Conservation (phyloP, 345 rosid genomes). For the Citrus maxima region DNA sequence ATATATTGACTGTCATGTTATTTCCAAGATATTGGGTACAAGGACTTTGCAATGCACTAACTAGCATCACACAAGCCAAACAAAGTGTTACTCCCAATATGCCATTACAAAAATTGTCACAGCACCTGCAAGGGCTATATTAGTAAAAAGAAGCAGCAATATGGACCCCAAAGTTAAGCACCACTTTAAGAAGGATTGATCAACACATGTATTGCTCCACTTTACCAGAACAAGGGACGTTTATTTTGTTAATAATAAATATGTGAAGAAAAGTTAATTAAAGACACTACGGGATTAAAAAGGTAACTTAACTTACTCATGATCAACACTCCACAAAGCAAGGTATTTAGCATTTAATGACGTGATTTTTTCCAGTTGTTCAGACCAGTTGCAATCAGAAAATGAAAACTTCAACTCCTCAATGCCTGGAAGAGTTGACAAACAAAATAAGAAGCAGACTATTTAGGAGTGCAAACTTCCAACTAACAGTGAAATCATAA, state of each 20-base stretch:
- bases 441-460: slow-evolving; percentile 3
- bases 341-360: slow-evolving; percentile 62
- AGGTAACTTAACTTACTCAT: slow-evolving; percentile 47
- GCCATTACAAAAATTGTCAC: not conserved
- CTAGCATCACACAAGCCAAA: not conserved
- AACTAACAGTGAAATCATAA: slow-evolving; percentile 15
- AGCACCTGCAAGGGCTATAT: not conserved
- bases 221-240: not conserved
- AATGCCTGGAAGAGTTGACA: slow-evolving; percentile 42
- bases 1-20: not conserved
- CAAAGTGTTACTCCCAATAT: not conserved
- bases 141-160: not conserved
- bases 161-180: not conserved
- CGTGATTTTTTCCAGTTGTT: slow-evolving; percentile 56
- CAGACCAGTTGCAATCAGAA: slow-evolving; percentile 65
- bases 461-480: slow-evolving; percentile 6
- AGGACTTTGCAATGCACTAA: not conserved
- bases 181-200: not conserved
- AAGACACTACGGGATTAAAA: not conserved
- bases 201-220: not conserved
- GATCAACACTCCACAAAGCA: slow-evolving; percentile 47
- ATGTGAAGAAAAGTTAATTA: not conserved
- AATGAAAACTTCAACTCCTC: slow-evolving; percentile 78
- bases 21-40: not conserved
- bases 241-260: not conserved